A percentile compares a stretch with the other conserved stretches of the same genome.
Conservation (phyloP, 177 flowering plant genomes). For the Vitis hybrid region DNA sequence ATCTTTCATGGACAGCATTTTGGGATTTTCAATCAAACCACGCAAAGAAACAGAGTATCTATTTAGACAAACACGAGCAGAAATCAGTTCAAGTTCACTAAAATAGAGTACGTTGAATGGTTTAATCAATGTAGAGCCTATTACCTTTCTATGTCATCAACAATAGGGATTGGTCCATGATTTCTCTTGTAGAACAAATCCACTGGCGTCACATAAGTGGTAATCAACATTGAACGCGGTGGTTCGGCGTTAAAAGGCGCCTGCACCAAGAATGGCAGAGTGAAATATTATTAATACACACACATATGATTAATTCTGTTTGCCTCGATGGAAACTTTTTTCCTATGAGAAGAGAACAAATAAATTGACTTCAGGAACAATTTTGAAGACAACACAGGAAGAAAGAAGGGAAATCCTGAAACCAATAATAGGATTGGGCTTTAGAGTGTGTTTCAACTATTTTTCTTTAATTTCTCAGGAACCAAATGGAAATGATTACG, state of each 20-base stretch:
- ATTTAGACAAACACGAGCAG: constrained; percentile 18
- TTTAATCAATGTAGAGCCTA: not conserved
- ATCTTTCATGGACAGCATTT: constrained; percentile 70
- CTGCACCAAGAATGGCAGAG: constrained; percentile 38
- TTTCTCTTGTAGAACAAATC: constrained; percentile 96
- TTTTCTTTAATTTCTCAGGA: no score
- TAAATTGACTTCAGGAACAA: no score
- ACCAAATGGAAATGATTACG: not conserved
- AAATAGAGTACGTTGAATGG: not conserved
- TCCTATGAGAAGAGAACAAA: no score
- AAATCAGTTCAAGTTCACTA: constrained; percentile 13
- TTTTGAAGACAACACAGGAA: no score
- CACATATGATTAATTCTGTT: no score
- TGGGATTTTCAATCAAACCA: constrained; percentile 64
- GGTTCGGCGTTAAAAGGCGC: constrained; percentile 99
- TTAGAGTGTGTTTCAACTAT: no score
- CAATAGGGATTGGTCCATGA: constrained; percentile 95
- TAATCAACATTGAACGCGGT: constrained; percentile 62
- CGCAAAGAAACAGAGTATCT: constrained; percentile 64
- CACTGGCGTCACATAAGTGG: constrained; percentile 88
- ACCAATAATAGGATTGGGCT: no score
- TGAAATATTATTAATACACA: no score
- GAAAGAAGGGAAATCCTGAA: no score
- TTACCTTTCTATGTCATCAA: constrained; percentile 89
- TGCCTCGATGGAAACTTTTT: no score